Evolutionary conservation across 208 protist species (phyloP).

Genomic region (Crithidia fasciculata): DNA sequence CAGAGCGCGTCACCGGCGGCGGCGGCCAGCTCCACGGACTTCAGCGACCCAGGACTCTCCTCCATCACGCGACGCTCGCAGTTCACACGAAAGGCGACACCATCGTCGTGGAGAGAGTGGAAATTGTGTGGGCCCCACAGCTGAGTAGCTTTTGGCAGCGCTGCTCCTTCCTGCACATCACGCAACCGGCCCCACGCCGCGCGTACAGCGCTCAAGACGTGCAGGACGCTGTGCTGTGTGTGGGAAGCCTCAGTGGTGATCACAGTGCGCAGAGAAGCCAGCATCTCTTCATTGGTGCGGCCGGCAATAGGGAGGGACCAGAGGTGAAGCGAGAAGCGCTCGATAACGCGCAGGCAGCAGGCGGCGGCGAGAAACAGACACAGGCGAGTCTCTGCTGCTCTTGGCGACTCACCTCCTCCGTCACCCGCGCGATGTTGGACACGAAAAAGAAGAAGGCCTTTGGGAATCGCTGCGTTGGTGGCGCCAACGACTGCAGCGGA

Average conservation of each 20-base stretch:
- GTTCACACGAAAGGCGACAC: constrained; percentile 14
- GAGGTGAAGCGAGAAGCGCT: constrained; percentile 10
- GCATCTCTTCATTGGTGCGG: not conserved
- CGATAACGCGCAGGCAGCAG: constrained; percentile 6
- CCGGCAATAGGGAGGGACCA: constrained; percentile 3
- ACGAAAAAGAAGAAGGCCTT: constrained; percentile 5
- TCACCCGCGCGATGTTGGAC: not conserved
- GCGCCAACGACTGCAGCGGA: no score
- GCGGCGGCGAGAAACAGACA: constrained; percentile 6
- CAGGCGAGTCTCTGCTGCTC: not conserved
- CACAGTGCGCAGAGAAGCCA: not conserved
- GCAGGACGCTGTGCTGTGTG: not conserved
- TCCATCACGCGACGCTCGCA: constrained; percentile 22
- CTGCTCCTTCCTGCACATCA: not conserved
- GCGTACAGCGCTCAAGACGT: constrained; percentile 1
- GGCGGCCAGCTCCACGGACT: constrained; percentile 43
- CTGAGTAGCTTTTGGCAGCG: not conserved
- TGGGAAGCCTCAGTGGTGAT: not conserved
- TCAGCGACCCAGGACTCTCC: constrained; percentile 21
- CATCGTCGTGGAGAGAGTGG: not conserved
- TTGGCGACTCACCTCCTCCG: not conserved
- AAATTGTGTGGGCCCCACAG: constrained; percentile 14
- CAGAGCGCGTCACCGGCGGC: constrained; percentile 40
- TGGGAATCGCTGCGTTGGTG: not conserved
- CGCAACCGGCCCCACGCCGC: not conserved